Conservation (phyloP, 2,329 filamentous ascomycete species). For the Alternaria ventricosa region DNA sequence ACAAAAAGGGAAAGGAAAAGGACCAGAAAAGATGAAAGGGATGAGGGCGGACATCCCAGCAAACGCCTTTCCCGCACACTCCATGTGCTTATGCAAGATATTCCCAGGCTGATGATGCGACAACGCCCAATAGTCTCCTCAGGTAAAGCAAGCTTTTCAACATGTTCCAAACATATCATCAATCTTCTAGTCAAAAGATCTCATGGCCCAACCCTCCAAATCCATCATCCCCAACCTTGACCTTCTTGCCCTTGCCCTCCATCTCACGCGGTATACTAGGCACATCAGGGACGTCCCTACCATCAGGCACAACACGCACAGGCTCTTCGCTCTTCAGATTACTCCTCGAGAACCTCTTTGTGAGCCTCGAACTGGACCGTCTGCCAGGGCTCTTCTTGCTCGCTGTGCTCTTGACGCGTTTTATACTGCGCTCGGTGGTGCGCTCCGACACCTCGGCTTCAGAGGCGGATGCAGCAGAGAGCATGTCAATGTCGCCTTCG, state of each 20-base stretch:
- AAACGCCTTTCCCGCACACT: neutral
- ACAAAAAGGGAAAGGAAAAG: neutral
- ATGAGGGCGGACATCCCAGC: neutral
- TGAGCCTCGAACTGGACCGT: slow-evolving; percentile 19
- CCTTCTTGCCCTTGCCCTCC: slow-evolving; percentile 28
- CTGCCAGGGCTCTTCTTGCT: slow-evolving; percentile 22
- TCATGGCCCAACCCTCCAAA: slow-evolving; percentile 45
- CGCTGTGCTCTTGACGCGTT: slow-evolving; percentile 14
- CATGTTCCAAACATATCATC: neutral
- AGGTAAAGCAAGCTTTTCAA: neutral
- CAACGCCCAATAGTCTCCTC: neutral
- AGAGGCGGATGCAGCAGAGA: slow-evolving; percentile 8
- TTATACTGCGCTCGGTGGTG: slow-evolving; percentile 14
- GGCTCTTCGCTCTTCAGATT: slow-evolving; percentile 22
- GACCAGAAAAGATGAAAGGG: neutral
- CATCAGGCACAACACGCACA: slow-evolving; percentile 38
- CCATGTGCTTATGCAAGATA: neutral
- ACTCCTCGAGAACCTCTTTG: slow-evolving; percentile 20
- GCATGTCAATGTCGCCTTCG: slow-evolving; percentile 26
- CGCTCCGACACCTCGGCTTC: slow-evolving; percentile 23
- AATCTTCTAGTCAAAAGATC: slow-evolving; percentile 38
- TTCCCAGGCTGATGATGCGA: neutral
- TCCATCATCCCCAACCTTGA: slow-evolving; percentile 30
- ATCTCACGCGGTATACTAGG: slow-evolving; percentile 30
- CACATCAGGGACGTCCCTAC: slow-evolving; percentile 20